phyloP scores from a whole-genome alignment of 306 rosid genomes.

The Dicorynia guianensis region DNA sequence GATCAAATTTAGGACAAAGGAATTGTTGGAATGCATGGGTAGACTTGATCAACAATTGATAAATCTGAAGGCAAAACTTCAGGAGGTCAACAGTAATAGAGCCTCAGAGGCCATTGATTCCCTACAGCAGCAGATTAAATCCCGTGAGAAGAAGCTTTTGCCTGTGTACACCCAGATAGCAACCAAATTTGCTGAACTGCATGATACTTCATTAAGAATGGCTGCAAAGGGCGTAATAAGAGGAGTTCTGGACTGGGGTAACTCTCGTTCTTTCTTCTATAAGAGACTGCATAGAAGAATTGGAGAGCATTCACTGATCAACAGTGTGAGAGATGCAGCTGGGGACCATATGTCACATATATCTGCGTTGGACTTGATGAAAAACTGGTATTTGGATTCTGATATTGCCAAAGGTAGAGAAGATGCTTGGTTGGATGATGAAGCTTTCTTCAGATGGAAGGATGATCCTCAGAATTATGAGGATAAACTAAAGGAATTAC shows the following conservation, averaged over 20 bases:
- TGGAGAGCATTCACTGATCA: conserved; percentile 77
- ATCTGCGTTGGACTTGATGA: conserved; percentile 69
- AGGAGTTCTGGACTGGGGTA: conserved; percentile 87
- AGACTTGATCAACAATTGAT: conserved; percentile 86
- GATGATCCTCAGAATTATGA: conserved; percentile 66
- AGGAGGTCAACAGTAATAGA: conserved; percentile 70
- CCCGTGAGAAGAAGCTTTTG: conserved; percentile 90
- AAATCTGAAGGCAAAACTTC: conserved; percentile 73
- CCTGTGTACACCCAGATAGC: conserved; percentile 96
- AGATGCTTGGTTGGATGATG: conserved; percentile 83
- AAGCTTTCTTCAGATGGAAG: conserved; percentile 87
- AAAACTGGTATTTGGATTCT: conserved; percentile 75
- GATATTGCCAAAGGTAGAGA: conserved; percentile 55
- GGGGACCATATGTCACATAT: conserved; percentile 79
- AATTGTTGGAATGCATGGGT: conserved; percentile 91
- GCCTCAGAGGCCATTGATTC: conserved; percentile 55
- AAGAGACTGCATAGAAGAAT: conserved; percentile 80
- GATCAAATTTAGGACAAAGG: conserved; percentile 92
- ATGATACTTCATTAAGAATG: conserved; percentile 95
- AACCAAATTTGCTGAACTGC: conserved; percentile 91
- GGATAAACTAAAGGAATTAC: conserved; percentile 79
- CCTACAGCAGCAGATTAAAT: conserved; percentile 76
- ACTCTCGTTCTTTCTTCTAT: conserved; percentile 82
- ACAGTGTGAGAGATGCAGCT: conserved; percentile 76
- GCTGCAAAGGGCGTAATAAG: conserved; percentile 88